phyloP scores from a whole-genome alignment of 1,284 basidiomycete genomes.

The Coriolopsis trogii region DNA sequence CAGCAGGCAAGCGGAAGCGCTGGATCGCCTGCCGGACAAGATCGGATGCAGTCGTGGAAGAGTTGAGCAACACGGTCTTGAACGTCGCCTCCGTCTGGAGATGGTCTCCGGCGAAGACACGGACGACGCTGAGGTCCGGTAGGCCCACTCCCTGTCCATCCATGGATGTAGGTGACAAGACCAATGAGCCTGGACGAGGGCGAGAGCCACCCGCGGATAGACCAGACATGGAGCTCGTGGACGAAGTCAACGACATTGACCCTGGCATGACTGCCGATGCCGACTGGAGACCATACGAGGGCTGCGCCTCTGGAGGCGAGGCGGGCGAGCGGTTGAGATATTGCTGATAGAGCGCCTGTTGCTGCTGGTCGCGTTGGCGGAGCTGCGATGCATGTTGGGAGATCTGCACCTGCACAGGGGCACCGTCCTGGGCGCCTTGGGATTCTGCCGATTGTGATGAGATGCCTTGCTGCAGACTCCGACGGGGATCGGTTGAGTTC shows the following conservation, averaged over 20 bases:
- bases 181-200: conserved; percentile 72
- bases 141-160: conserved; percentile 67
- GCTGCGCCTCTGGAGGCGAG: conserved; percentile 70
- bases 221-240: conserved; percentile 40
- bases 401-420: conserved; percentile 26
- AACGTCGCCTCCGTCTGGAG: conserved; percentile 93
- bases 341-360: conserved; percentile 87
- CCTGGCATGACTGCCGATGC: conserved; percentile 58
- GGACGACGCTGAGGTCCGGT: conserved; percentile 90
- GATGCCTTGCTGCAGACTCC: conserved; percentile 28
- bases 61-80: conserved; percentile 94
- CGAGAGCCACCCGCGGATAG: conserved; percentile 46
- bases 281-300: conserved; percentile 69
- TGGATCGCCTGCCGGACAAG: conserved; percentile 92
- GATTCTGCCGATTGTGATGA: conserved; percentile 19
- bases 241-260: conserved; percentile 45
- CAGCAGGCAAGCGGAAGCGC: conserved; percentile 81
- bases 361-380: conserved; percentile 85
- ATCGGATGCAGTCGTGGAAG: conserved; percentile 81
- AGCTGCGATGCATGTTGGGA: conserved; percentile 63
- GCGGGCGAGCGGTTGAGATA: conserved; percentile 84
- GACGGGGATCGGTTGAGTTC: conserved; percentile 38
- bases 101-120: conserved; percentile 90
- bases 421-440: conserved; percentile 23
- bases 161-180: conserved; percentile 60